Percentiles rank a stretch among this genome's conserved stretches.
These are phyloP conservation scores for Candida awuae DNA, from an alignment of 805 yeast species.

Conservation along the genomic window DNA sequence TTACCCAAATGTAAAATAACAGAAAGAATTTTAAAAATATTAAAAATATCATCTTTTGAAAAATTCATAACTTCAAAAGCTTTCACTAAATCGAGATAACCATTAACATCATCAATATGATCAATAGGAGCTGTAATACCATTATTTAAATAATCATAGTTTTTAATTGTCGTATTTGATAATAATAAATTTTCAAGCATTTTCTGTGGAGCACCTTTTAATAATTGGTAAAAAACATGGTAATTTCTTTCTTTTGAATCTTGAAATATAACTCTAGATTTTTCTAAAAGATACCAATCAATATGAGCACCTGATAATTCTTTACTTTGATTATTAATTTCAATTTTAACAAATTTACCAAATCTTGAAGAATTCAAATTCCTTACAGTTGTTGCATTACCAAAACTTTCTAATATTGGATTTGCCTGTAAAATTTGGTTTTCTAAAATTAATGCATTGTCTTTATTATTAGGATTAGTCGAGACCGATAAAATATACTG, in stretches of 20 bases:
- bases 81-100: slow-evolving; percentile 51
- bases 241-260: slow-evolving; percentile 76
- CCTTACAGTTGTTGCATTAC: slow-evolving; percentile 92
- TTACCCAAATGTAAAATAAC: slow-evolving; percentile 82
- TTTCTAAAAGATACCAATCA: slow-evolving; percentile 90
- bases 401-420: slow-evolving; percentile 92
- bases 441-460: slow-evolving; percentile 49
- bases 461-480: slow-evolving; percentile 18
- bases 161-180: slow-evolving; percentile 26
- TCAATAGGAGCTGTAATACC: slow-evolving; percentile 49
- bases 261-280: slow-evolving; percentile 83
- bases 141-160: slow-evolving; percentile 52
- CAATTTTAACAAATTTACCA: slow-evolving; percentile 90
- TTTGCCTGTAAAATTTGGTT: slow-evolving; percentile 84
- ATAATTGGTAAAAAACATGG: slow-evolving; percentile 84
- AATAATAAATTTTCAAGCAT: slow-evolving; percentile 43
- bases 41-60: slow-evolving; percentile 40
- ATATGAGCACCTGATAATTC: slow-evolving; percentile 81
- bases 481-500: slow-evolving; percentile 84
- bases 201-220: slow-evolving; percentile 52
- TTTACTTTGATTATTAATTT: slow-evolving; percentile 40
- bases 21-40: slow-evolving; percentile 62
- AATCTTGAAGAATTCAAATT: slow-evolving; percentile 94
- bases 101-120: slow-evolving; percentile 68
- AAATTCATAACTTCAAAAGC: slow-evolving; percentile 77